A percentile compares a stretch with the other conserved stretches of the same genome.
Evolutionary conservation across 108 stramenopile species (phyloP).

Genomic region (Epipyxis sp.): DNA sequence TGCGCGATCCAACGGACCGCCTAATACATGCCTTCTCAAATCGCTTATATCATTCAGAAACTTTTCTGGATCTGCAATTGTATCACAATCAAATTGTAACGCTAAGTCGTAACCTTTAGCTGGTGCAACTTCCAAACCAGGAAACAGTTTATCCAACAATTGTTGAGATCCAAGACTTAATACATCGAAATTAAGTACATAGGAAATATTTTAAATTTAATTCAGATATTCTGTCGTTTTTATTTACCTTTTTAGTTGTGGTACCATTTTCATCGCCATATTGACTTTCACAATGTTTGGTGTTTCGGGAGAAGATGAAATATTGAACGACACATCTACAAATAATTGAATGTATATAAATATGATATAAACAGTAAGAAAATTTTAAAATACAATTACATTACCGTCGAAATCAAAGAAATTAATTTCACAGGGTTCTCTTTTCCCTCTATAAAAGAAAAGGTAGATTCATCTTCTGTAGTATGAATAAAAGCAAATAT

Average conservation of each 20-base stretch:
- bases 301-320: background rate
- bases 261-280: background rate
- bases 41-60: conserved; percentile 37
- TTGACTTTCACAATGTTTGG: conserved; percentile 16
- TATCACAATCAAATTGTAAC: conserved; percentile 38
- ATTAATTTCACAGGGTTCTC: conserved; percentile 49
- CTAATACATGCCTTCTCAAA: conserved; percentile 51
- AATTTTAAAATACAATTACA: background rate
- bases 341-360: background rate
- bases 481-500: background rate
- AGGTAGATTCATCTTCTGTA: no score
- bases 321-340: conserved; percentile 6
- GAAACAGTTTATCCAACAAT: conserved; percentile 38
- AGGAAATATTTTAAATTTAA: background rate
- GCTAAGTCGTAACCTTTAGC: conserved; percentile 45
- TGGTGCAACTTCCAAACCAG: conserved; percentile 36
- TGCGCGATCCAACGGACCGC: conserved; percentile 51
- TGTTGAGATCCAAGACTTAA: conserved; percentile 38
- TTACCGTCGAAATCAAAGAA: conserved; percentile 43
- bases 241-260: background rate
- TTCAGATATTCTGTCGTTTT: background rate
- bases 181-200: background rate
- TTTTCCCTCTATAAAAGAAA: conserved; percentile 8
- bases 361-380: background rate
- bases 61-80: conserved; percentile 34